Conservation (phyloP, 192 early-diverging fungal species). For the Coemansia reversa region DNA sequence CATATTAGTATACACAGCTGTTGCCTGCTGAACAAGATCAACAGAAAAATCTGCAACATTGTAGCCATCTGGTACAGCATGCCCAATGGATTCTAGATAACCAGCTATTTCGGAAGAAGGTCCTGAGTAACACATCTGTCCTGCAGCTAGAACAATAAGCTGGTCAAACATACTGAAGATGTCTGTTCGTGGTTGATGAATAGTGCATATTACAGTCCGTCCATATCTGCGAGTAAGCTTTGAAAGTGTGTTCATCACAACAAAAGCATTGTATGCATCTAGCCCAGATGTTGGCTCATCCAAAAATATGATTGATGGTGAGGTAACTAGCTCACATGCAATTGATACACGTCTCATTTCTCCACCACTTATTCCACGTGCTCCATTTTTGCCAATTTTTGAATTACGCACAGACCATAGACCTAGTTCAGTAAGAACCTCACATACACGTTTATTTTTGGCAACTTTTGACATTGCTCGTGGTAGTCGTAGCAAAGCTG, state of each 20-base stretch:
- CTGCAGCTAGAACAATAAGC: constrained; percentile 78
- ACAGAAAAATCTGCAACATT: constrained; percentile 84
- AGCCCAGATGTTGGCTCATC: constrained; percentile 83
- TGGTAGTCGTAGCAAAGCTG: constrained; percentile 78
- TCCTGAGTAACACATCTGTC: constrained; percentile 82
- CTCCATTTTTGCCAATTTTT: constrained; percentile 67
- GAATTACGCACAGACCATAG: constrained; percentile 78
- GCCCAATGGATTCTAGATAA: constrained; percentile 73
- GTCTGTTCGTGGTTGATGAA: constrained; percentile 91
- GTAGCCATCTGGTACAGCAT: constrained; percentile 77
- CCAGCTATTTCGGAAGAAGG: constrained; percentile 59
- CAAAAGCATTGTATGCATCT: constrained; percentile 89
- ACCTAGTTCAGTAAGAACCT: constrained; percentile 78
- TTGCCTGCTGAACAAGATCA: constrained; percentile 47
- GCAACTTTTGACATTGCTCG: constrained; percentile 52
- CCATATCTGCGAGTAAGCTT: constrained; percentile 38
- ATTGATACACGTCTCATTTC: constrained; percentile 92
- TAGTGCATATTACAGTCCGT: constrained; percentile 83
- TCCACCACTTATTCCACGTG: constrained; percentile 86
- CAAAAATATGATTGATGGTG: constrained; percentile 83
- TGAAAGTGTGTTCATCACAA: constrained; percentile 79
- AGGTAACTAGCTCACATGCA: constrained; percentile 90
- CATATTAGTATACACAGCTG: constrained; percentile 4
- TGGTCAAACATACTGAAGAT: constrained; percentile 91
- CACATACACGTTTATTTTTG: constrained; percentile 66